phyloP scores from a whole-genome alignment of 2,329 filamentous ascomycete genomes.

The Botrytis fragariae region DNA sequence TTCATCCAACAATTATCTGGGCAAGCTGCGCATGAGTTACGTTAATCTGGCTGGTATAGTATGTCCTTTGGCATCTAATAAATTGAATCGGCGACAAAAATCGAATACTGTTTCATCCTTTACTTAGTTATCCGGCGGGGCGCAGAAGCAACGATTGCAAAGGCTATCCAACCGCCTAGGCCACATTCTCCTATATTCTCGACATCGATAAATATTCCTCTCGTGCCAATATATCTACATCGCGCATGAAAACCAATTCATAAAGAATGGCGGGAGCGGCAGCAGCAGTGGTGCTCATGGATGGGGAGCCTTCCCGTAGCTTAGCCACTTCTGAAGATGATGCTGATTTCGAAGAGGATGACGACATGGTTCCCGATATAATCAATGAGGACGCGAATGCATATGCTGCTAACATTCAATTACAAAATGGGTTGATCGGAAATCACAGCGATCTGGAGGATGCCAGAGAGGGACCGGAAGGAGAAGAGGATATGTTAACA shows the following conservation, averaged over 20 bases:
- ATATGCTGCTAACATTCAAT: constrained; percentile 39
- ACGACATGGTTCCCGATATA: constrained; percentile 32
- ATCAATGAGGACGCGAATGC: constrained; percentile 35
- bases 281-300: constrained; percentile 30
- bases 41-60: background rate
- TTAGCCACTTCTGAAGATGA: constrained; percentile 40
- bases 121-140: background rate
- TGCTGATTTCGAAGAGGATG: constrained; percentile 40
- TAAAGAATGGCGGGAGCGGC: constrained; percentile 20
- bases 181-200: background rate
- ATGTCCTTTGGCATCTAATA: background rate
- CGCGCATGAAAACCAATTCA: constrained; percentile 18
- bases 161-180: background rate
- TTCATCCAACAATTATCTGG: constrained; percentile 19
- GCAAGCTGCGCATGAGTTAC: constrained; percentile 15
- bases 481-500: constrained; percentile 35
- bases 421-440: constrained; percentile 37
- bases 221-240: background rate
- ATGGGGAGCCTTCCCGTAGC: constrained; percentile 37
- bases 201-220: background rate
- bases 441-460: constrained; percentile 28
- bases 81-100: background rate
- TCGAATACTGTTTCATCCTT: background rate
- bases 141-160: constrained; percentile 4
- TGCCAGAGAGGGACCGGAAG: constrained; percentile 28